Percentiles rank a stretch among this genome's conserved stretches.
These are phyloP conservation scores for Suhomyces pyralidae DNA, from an alignment of 805 yeast genomes.

Conservation along the genomic window DNA sequence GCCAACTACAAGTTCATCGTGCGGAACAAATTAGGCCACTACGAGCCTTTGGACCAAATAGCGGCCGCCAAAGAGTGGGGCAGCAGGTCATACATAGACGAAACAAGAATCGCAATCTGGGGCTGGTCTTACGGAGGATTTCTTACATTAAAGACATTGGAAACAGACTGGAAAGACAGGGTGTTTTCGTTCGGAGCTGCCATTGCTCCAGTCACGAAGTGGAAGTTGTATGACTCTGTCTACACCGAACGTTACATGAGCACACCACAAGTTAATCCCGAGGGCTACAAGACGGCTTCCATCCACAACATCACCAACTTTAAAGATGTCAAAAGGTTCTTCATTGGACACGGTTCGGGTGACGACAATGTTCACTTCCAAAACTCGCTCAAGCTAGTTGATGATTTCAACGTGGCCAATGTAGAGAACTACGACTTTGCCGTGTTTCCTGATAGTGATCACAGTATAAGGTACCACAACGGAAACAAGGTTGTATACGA, in stretches of 20 bases:
- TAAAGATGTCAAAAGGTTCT: constrained; percentile 50
- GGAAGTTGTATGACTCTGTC: constrained; percentile 72
- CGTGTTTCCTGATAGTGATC: constrained; percentile 81
- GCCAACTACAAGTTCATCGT: constrained; percentile 68
- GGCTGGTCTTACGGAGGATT: constrained; percentile 92
- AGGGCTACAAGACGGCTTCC: constrained; percentile 48
- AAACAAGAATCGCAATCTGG: constrained; percentile 64
- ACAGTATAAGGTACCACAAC: constrained; percentile 67
- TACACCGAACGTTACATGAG: constrained; percentile 80
- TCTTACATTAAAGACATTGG: constrained; percentile 69
- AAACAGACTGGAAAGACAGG: constrained; percentile 53
- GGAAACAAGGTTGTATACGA: constrained; percentile 70
- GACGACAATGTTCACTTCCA: constrained; percentile 84
- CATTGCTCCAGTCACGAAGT: constrained; percentile 83
- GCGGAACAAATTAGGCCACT: constrained; percentile 75
- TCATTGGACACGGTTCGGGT: constrained; percentile 78
- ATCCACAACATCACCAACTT: constrained; percentile 45
- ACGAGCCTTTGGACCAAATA: constrained; percentile 85
- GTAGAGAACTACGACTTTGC: constrained; percentile 83
- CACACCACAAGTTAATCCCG: constrained; percentile 45
- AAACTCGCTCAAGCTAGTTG: constrained; percentile 61
- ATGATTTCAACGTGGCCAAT: constrained; percentile 54
- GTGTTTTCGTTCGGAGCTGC: constrained; percentile 74
- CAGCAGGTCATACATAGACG: constrained; percentile 57
- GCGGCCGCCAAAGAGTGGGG: constrained; percentile 77